Conservation (phyloP, 257 asterid genomes). For the Gentiana straminea region DNA sequence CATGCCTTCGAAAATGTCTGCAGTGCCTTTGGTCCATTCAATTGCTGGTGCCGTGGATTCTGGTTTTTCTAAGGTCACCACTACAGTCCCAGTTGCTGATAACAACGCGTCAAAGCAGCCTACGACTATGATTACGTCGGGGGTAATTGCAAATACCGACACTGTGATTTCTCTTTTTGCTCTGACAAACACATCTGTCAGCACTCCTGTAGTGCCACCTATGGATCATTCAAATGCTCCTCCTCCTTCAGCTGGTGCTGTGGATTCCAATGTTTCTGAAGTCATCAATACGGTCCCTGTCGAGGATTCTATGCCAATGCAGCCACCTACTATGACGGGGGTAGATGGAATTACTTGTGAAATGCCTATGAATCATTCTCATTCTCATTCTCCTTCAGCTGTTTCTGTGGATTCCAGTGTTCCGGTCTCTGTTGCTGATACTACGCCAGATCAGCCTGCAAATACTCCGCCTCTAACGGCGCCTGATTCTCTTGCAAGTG, state of each 20-base stretch:
- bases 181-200: no score
- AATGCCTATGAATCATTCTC: no score
- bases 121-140: not conserved
- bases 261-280: no score
- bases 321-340: no score
- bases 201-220: no score
- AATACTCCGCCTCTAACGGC: not conserved
- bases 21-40: not conserved
- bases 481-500: not conserved
- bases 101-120: not conserved
- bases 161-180: not conserved
- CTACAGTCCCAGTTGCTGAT: not conserved
- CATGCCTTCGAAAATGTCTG: not conserved
- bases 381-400: not conserved
- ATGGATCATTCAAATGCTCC: no score
- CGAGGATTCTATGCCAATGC: no score
- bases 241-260: no score
- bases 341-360: no score
- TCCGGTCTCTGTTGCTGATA: not conserved
- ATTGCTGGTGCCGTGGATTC: constrained; percentile 1
- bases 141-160: constrained; percentile 7
- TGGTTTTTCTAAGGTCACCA: not conserved
- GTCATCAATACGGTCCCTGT: no score
- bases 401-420: constrained; percentile 2
- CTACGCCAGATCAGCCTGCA: constrained; percentile 3